These are phyloP conservation scores for Cocos nucifera DNA, from an alignment of 176 grass and related monocot genomes.

Conservation along the genomic window DNA sequence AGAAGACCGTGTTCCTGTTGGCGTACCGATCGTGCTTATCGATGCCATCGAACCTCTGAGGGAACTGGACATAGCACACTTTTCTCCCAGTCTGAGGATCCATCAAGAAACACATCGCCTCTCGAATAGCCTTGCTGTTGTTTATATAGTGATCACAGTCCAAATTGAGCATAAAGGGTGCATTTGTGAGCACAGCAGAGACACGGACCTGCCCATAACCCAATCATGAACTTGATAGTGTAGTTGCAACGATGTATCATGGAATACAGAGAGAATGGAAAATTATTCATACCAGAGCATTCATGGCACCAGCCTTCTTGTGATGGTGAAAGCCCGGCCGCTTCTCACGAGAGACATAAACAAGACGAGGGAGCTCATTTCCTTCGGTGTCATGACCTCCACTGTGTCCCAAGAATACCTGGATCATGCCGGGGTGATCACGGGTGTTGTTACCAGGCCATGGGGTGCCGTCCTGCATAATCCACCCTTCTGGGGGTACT, in stretches of 20 bases:
- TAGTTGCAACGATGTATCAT: too few relatives aligned
- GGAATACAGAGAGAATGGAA: too few relatives aligned
- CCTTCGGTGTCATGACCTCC: constrained; percentile 90
- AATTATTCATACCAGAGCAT: constrained; percentile 49
- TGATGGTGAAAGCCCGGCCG: constrained; percentile 89
- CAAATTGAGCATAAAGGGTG: constrained; percentile 95
- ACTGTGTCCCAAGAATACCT: constrained; percentile 93
- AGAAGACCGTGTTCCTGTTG: constrained; percentile 98
- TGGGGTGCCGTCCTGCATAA: constrained; percentile 98
- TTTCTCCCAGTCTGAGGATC: constrained; percentile 77
- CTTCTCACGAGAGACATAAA: constrained; percentile 98
- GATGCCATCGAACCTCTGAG: constrained; percentile 98
- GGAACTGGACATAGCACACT: constrained; percentile 99
- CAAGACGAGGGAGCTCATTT: constrained; percentile 84
- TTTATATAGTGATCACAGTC: constrained; percentile 99
- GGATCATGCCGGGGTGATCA: constrained; percentile 98
- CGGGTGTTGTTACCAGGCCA: constrained; percentile 98
- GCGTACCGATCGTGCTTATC: constrained; percentile 81
- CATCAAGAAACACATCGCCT: constrained; percentile 99
- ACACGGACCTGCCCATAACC: constrained; percentile 57
- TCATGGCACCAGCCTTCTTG: constrained; percentile 99
- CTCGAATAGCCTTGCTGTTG: constrained; percentile 94
- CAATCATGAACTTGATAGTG: too few relatives aligned
- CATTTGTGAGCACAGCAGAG: constrained; percentile 93
- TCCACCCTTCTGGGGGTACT: constrained; percentile 80